A percentile compares a stretch with the other conserved stretches of the same genome.
phyloP scores from a whole-genome alignment of 495 filamentous ascomycete species.

The Penicillium silybi region DNA sequence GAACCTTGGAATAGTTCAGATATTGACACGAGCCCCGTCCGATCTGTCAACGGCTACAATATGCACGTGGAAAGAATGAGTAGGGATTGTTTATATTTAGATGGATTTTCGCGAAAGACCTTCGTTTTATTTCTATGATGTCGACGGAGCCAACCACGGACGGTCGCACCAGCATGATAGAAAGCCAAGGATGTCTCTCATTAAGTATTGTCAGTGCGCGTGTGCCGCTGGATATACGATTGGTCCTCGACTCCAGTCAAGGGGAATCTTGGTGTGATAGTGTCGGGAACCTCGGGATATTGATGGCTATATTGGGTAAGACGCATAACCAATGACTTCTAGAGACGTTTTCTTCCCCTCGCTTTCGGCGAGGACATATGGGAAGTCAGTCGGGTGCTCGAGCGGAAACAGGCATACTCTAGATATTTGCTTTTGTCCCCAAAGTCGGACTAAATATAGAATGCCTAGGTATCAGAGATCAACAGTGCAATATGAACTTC shows the following conservation, averaged over 20 bases:
- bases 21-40: no score
- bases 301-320: not conserved
- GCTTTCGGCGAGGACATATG: no score
- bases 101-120: not conserved
- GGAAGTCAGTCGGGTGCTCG: no score
- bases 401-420: no score
- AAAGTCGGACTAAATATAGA: no score
- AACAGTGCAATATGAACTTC: no score
- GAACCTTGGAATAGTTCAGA: no score
- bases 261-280: not conserved
- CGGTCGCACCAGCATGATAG: not conserved
- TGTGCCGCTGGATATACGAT: not conserved
- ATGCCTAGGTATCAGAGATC: no score
- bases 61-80: not conserved
- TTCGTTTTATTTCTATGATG: not conserved
- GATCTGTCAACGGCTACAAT: not conserved
- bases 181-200: not conserved
- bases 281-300: not conserved
- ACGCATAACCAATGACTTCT: no score
- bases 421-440: no score
- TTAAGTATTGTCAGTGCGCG: not conserved
- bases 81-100: not conserved
- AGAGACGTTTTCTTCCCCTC: no score
- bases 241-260: not conserved
- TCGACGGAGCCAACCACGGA: not conserved